Base-by-base conservation (phyloP, 2,329 filamentous ascomycete genomes). In the Monosporascus sp. region DNA sequence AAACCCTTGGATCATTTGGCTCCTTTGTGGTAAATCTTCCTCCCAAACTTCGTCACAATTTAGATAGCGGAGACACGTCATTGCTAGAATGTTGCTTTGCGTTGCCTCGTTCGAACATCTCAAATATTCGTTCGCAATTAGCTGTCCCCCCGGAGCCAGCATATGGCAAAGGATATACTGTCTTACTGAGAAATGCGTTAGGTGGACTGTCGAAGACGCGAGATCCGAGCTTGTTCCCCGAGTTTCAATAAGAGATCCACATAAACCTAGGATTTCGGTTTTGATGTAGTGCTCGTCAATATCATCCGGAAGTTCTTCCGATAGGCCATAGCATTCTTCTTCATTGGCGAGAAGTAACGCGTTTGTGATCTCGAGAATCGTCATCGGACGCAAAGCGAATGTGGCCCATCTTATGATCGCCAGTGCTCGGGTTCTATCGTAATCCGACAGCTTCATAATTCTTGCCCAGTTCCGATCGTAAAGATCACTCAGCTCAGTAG, bases 401-500 rank as follows among this genome's bases (percentile, higher is more conserved):
- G 65, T 58, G 0, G 60, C 50, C 68, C 65, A 71, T 2, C 61
- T 64, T 0, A 73, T 51, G 1, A 73, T 55, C 0, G 59, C 50
- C 2, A 70, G 51, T 3, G 63, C 63, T 0, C 70, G 60, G 1
- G 47, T 17, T 43, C 54, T 58, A 0, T 65, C 60, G 1, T 22
- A 39, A 0, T 60, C 47, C 1, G 31, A 35, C 3, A 63, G 53
- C 0, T 31, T 1, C 1, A 24, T 27, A 0, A 71, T 66, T n/a
- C 50, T 62, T 2, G 52, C 45, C 67, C 66, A 71, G 45, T 63
- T 64, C 8, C 60, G 58, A 7, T 70, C 61, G 25, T 72, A 72
- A 0, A 69, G 50, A 1, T 47, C 24, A 3, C 60, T 54, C 1
- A 72, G 63, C 1, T 61, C 65, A 1, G 55, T 46, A 0, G 69